Percentiles rank a stretch among this genome's conserved stretches.
Evolutionary conservation across 23 red algal species (phyloP).

Genomic region (Gracilaria gracilis): DNA sequence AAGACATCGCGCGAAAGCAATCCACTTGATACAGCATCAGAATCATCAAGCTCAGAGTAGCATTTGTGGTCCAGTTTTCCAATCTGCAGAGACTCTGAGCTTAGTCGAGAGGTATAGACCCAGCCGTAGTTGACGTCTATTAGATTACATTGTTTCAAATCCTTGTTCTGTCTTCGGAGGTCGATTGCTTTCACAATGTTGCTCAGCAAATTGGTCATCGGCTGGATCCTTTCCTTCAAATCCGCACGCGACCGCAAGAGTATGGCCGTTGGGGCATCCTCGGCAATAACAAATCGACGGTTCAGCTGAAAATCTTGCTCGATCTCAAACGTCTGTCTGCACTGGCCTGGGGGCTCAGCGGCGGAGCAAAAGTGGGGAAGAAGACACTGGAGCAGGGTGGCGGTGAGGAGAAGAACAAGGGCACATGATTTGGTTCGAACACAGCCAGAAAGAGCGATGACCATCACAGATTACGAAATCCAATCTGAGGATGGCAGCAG

Average conservation of each 20-base stretch:
- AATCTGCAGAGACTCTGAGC: neutral
- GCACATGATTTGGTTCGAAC: neutral
- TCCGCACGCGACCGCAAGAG: neutral
- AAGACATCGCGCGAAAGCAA: neutral
- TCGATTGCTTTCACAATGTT: slow-evolving; percentile 1
- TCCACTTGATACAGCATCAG: neutral
- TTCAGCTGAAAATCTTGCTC: neutral
- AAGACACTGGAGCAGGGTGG: neutral
- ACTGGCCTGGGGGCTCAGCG: neutral
- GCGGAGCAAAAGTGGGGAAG: neutral
- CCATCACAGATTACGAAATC: too few species aligned
- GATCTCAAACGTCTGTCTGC: neutral
- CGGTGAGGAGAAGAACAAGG: neutral
- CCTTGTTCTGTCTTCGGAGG: neutral
- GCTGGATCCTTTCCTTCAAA: neutral
- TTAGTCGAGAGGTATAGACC: neutral
- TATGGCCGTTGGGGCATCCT: neutral
- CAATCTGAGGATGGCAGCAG: too few species aligned
- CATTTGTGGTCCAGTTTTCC: neutral
- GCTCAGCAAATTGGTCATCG: neutral
- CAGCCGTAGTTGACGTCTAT: neutral
- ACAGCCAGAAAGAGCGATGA: neutral
- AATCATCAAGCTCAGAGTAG: neutral
- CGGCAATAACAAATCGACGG: slow-evolving; percentile 8
- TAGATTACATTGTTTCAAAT: neutral